Conservation (phyloP, 306 rosid genomes). For the Cercis canadensis region DNA sequence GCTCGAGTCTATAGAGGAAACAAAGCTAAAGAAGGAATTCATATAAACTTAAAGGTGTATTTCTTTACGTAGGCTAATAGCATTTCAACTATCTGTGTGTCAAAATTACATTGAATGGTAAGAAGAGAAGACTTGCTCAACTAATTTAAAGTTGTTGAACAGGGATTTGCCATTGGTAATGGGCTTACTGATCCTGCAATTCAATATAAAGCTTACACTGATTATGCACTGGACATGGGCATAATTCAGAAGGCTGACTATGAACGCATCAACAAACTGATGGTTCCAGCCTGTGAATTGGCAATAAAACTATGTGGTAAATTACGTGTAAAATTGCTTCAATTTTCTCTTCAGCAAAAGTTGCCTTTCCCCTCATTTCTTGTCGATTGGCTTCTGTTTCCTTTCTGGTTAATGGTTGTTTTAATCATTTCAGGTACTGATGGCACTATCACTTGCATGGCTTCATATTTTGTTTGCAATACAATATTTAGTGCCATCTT, state of each 20-base stretch:
- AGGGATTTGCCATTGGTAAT: slow-evolving; percentile 99
- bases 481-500: slow-evolving; percentile 79
- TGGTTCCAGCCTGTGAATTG: slow-evolving; percentile 82
- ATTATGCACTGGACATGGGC: slow-evolving; percentile 86
- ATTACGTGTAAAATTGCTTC: slow-evolving; percentile 28
- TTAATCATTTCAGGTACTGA: slow-evolving; percentile 73
- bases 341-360: slow-evolving; percentile 18
- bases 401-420: slow-evolving; percentile 33
- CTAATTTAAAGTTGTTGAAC: slow-evolving; percentile 46
- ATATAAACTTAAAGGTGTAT: slow-evolving; percentile 87
- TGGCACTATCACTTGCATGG: slow-evolving; percentile 79
- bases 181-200: slow-evolving; percentile 97
- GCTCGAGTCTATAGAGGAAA: slow-evolving; percentile 90
- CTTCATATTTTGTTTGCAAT: slow-evolving; percentile 83
- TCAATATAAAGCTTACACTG: slow-evolving; percentile 91
- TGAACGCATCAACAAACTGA: slow-evolving; percentile 64
- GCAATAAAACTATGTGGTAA: slow-evolving; percentile 91
- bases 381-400: slow-evolving; percentile 5
- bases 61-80: slow-evolving; percentile 3
- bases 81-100: slow-evolving; percentile 1
- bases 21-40: slow-evolving; percentile 94
- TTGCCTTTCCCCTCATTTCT: slow-evolving; percentile 8
- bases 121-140: slow-evolving; percentile 10
- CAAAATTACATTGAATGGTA: neutral
- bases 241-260: slow-evolving; percentile 68